phyloP scores from a whole-genome alignment of 2,329 filamentous ascomycete genomes.

The Alternaria hordeiaustralica region DNA sequence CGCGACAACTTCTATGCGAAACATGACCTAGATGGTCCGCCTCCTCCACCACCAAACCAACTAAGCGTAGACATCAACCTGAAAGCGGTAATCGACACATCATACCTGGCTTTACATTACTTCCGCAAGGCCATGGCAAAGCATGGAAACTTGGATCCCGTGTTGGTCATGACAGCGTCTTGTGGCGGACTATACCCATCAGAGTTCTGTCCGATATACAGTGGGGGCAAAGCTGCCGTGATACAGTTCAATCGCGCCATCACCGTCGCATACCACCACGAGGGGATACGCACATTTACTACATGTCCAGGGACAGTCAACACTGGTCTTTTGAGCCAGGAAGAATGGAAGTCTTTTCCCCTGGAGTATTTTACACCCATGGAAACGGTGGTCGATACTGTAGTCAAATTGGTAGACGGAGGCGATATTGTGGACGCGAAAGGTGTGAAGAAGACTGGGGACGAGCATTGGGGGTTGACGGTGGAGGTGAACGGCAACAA shows the following conservation, averaged over 20 bases:
- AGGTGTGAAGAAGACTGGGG: constrained; percentile 25
- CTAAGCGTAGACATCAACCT: constrained; percentile 49
- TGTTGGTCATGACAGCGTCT: constrained; percentile 48
- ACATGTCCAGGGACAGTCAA: constrained; percentile 49
- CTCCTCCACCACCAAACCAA: constrained; percentile 40
- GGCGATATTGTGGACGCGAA: constrained; percentile 35
- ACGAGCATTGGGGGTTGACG: constrained; percentile 32
- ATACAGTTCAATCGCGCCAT: constrained; percentile 51
- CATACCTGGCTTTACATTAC: constrained; percentile 53
- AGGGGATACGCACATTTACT: constrained; percentile 50
- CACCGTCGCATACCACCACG: constrained; percentile 41
- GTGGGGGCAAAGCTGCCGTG: constrained; percentile 44
- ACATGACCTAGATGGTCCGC: constrained; percentile 32
- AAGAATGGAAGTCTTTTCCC: constrained; percentile 46
- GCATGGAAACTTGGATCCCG: constrained; percentile 27
- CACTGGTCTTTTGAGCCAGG: constrained; percentile 43
- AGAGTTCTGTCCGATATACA: constrained; percentile 40
- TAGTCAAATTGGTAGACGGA: constrained; percentile 40
- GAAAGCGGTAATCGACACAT: constrained; percentile 48
- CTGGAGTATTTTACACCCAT: constrained; percentile 44
- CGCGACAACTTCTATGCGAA: constrained; percentile 50
- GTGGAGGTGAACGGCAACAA: constrained; percentile 39
- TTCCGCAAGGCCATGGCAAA: constrained; percentile 37
- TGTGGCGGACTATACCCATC: constrained; percentile 50
- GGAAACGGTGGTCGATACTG: constrained; percentile 35